Evolutionary conservation across 1,284 basidiomycete species (phyloP).

Genomic region (Entoloma clypeatum): DNA sequence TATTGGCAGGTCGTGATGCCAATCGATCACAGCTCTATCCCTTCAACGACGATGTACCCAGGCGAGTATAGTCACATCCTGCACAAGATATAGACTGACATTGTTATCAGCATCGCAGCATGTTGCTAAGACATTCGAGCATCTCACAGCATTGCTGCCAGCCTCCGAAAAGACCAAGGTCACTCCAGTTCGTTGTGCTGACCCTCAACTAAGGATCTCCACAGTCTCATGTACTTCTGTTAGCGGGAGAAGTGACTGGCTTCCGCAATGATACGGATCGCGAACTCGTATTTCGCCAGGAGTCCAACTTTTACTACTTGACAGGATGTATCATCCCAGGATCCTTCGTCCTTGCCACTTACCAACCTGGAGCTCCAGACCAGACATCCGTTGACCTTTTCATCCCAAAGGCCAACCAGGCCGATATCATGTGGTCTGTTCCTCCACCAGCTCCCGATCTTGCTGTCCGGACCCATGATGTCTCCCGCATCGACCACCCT

Average conservation of each 20-base stretch:
- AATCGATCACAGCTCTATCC: neutral
- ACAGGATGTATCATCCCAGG: conserved; percentile 74
- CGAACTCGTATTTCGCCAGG: conserved; percentile 72
- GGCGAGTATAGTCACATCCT: conserved; percentile 23
- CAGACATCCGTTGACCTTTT: conserved; percentile 58
- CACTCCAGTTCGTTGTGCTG: conserved; percentile 4
- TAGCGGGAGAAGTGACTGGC: conserved; percentile 56
- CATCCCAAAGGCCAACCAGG: conserved; percentile 68
- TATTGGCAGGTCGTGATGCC: neutral
- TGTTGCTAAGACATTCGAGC: conserved; percentile 46
- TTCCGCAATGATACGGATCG: conserved; percentile 88
- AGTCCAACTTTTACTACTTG: conserved; percentile 88
- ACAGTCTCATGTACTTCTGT: conserved; percentile 59
- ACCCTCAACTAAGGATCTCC: neutral
- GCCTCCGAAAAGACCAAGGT: conserved; percentile 50
- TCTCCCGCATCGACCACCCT: conserved; percentile 52
- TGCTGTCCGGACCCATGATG: conserved; percentile 53
- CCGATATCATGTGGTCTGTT: conserved; percentile 82
- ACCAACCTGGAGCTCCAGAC: conserved; percentile 45
- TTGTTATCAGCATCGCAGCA: conserved; percentile 40
- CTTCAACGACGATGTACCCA: conserved; percentile 37
- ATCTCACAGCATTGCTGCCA: conserved; percentile 47
- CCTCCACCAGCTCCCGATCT: conserved; percentile 71
- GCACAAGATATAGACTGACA: conserved; percentile 7
- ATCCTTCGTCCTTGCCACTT: conserved; percentile 65